phyloP scores from a whole-genome alignment of 169 alveolate species.

The Plasmodium gaboni region DNA sequence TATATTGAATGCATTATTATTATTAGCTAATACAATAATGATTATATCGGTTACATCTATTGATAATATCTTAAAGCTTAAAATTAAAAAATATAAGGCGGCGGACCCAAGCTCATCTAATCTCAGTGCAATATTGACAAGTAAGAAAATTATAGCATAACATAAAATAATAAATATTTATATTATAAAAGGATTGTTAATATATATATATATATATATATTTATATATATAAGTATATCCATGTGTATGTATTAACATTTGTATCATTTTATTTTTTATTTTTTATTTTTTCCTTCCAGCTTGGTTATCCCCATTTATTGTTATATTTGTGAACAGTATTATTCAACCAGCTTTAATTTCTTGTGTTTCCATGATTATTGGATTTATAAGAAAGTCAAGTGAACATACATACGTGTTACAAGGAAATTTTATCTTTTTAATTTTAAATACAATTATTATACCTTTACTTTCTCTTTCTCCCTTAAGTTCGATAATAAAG shows the following conservation, averaged over 20 bases:
- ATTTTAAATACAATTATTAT: constrained; percentile 61
- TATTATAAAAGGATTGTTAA: not conserved
- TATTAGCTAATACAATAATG: constrained; percentile 52
- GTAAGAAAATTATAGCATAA: too few relatives aligned
- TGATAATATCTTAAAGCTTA: constrained; percentile 47
- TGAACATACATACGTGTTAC: constrained; percentile 59
- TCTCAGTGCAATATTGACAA: constrained; percentile 28
- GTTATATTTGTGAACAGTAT: constrained; percentile 70
- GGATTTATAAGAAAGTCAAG: constrained; percentile 72
- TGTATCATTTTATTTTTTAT: not conserved
- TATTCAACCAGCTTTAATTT: constrained; percentile 51
- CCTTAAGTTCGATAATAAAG: constrained; percentile 42
- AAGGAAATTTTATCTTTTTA: constrained; percentile 71
- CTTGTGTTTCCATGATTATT: constrained; percentile 57
- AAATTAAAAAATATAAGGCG: constrained; percentile 27
- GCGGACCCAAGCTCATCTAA: constrained; percentile 48
- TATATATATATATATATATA: not conserved
- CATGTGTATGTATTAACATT: not conserved
- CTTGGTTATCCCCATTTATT: constrained; percentile 75
- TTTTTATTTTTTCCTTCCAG: constrained; percentile 8
- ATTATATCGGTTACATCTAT: constrained; percentile 51
- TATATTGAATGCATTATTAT: constrained; percentile 42
- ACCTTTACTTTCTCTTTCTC: constrained; percentile 59
- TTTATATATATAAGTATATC: too few relatives aligned
- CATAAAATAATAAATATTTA: too few relatives aligned